Percentiles rank a stretch among this genome's conserved stretches.
Conservation (phyloP, 441 rosid genomes). For the Breynia disticha region DNA sequence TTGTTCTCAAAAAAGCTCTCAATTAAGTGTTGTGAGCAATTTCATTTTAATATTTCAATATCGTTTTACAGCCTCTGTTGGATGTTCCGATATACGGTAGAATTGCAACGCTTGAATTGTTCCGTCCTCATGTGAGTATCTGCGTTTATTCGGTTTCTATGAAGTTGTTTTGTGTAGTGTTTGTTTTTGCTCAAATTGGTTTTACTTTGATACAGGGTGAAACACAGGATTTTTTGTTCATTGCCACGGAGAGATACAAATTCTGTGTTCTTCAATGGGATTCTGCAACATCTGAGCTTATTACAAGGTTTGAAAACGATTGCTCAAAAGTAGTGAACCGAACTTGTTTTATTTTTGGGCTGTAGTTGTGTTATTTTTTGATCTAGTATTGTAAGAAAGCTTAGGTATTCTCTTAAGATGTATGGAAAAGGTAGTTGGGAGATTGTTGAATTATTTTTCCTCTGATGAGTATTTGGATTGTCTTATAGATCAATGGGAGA, state of each 20-base stretch:
- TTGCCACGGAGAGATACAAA: slow-evolving; percentile 90
- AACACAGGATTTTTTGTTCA: slow-evolving; percentile 84
- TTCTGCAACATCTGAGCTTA: slow-evolving; percentile 73
- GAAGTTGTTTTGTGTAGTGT: background rate
- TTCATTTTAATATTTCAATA: too few species aligned
- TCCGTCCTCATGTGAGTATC: slow-evolving; percentile 84
- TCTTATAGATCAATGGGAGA: slow-evolving; percentile 89
- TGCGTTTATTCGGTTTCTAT: background rate
- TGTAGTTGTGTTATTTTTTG: background rate
- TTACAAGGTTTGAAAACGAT: slow-evolving; percentile 48
- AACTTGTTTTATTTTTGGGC: background rate
- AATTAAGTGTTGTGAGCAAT: too few species aligned
- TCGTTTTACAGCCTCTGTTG: slow-evolving; percentile 80
- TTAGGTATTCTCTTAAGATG: background rate
- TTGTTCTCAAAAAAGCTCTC: too few species aligned
- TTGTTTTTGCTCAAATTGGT: background rate
- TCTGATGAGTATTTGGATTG: slow-evolving; percentile 8
- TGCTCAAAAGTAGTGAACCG: background rate
- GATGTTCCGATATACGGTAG: slow-evolving; percentile 97
- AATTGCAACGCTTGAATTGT: slow-evolving; percentile 88
- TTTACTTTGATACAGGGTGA: slow-evolving; percentile 54
- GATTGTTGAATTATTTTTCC: background rate
- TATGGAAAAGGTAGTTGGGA: background rate
- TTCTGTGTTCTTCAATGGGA: slow-evolving; percentile 99
- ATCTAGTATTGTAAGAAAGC: background rate